Base-by-base conservation (phyloP, 495 filamentous ascomycete genomes). In the Podospora didyma region DNA sequence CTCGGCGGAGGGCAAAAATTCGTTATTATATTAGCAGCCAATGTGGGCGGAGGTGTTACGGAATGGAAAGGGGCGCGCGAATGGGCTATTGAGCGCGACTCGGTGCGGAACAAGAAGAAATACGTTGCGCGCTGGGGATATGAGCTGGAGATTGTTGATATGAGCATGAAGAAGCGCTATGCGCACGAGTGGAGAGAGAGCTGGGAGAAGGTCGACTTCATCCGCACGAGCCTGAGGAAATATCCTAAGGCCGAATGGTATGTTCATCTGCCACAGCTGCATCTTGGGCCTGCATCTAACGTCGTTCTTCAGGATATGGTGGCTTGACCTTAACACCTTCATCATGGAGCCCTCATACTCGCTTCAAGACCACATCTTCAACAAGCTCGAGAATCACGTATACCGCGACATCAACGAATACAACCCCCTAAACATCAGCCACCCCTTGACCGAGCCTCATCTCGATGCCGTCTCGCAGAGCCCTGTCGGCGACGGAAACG, bases 171-270 rank as follows among this genome's bases (percentile, higher is more conserved):
- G 83, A 97, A 96, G 72, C 83, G 92, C 28, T 99, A 99, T 69
- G 95, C 94, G 46, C 95, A 99, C 69, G 94, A 99, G 66, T 99
- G 94, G 94, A 82, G 94, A 64, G 94, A 99, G 73, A 93, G 92
- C 68, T 99, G 94, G 94, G 94, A 99, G 75, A 97, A 97, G 79
- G 92, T 96, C 52, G 94, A 99, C 68, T 88, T 90, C 46, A 88
- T 99, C 60, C 87, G 95, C 55, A 89, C 94, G 53, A 85, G 87
- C 26, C 89, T 99, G 81, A 81, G 83, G 69, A 96, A 96, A 71
- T 94, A 97, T 65, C 95, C 94, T 21, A 80, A 96, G 58, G 94
- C 94, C 10, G 92, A 99, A 77, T 99, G 94, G 94, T 96, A 80
- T 67, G 83, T 42, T 17, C n/a, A 16, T 63, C 57, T 46, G 46